These are phyloP conservation scores for Fusarium nanum DNA, from an alignment of 2,329 filamentous ascomycete species.

Conservation along the genomic window DNA sequence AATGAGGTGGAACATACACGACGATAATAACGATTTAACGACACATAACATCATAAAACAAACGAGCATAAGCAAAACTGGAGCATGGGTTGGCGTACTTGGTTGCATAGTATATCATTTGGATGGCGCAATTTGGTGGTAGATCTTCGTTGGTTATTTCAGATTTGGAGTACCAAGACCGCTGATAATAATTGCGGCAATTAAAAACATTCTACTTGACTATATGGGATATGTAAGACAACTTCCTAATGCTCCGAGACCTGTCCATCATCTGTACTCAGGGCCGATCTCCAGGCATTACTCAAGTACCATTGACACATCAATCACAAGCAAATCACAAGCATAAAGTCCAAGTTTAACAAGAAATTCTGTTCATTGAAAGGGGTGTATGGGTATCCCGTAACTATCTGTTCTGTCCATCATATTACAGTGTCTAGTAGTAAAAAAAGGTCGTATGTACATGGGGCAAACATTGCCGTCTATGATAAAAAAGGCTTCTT, in stretches of 20 bases:
- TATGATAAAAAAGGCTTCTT: constrained; percentile 23
- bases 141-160: background rate
- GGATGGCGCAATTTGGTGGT: constrained; percentile 14
- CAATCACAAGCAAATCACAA: background rate
- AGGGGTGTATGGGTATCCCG: constrained; percentile 28
- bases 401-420: constrained; percentile 24
- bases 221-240: background rate
- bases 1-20: background rate
- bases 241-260: background rate
- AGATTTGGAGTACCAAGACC: background rate
- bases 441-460: constrained; percentile 29
- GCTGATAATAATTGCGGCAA: background rate
- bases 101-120: constrained; percentile 12
- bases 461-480: constrained; percentile 36
- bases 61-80: background rate
- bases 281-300: no score
- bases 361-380: constrained; percentile 34
- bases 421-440: constrained; percentile 37
- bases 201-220: background rate
- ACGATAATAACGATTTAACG: constrained; percentile 31
- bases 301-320: no score
- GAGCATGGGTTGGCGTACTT: constrained; percentile 28
- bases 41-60: constrained; percentile 11
- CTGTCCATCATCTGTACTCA: no score
- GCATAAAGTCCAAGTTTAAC: background rate